These are phyloP conservation scores for Anacardium occidentale DNA, from an alignment of 345 rosid genomes.

Conservation along the genomic window DNA sequence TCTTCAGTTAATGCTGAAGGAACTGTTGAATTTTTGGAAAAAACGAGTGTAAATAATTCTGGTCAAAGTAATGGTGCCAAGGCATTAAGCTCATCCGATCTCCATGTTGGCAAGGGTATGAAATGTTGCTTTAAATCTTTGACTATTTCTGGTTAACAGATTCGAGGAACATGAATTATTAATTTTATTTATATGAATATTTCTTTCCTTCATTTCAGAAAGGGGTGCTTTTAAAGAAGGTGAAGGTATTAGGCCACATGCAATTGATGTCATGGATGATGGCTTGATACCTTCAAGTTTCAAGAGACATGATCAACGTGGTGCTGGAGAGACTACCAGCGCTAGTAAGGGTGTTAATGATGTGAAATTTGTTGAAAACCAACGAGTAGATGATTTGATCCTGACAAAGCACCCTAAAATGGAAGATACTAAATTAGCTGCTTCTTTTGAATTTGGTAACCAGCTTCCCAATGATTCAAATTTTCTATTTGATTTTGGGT, in stretches of 20 bases:
- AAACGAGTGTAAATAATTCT: conserved; percentile 18
- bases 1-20: conserved; percentile 26
- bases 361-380: conserved; percentile 20
- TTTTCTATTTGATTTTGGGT: conserved; percentile 35
- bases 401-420: conserved; percentile 19
- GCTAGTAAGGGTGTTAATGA: conserved; percentile 12
- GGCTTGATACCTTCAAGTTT: neutral
- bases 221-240: conserved; percentile 21
- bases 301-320: conserved; percentile 6
- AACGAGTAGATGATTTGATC: conserved; percentile 20
- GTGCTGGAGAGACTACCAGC: conserved; percentile 17
- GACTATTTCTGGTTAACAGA: neutral
- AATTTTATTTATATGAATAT: neutral
- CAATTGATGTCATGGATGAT: conserved; percentile 17
- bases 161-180: neutral
- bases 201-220: conserved; percentile 25
- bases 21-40: conserved; percentile 27
- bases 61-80: conserved; percentile 19
- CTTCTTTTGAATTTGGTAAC: conserved; percentile 30
- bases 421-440: conserved; percentile 22
- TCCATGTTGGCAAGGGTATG: conserved; percentile 25
- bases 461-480: conserved; percentile 50
- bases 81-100: conserved; percentile 18
- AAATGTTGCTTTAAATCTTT: conserved; percentile 1
- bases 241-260: conserved; percentile 3